Base-by-base conservation (phyloP, 208 protist species). In the Trypanosoma brucei region DNA sequence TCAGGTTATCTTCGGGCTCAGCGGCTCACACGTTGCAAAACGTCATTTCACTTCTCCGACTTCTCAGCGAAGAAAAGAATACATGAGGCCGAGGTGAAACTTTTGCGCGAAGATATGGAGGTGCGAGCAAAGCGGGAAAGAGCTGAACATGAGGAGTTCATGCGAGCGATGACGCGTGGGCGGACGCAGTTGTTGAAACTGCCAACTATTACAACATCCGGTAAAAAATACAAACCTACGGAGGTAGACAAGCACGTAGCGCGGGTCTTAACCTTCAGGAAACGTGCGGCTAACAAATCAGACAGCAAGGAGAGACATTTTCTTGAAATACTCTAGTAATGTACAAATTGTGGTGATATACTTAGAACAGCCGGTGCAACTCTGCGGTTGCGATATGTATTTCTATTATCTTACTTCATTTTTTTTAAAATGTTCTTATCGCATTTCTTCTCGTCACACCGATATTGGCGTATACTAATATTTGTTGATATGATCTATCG, bases 191-290 rank as follows among this genome's bases (percentile, higher is more conserved):
- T 36, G 2, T 34, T 72, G 4, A 60, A 40, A 30, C 35, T 72
- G 14, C 66, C 66, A 57, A 54, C 46, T 42, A n/a, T 72, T 6
- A 65, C 51, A 1, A 7, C 44, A 9, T n/a, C 11, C 46, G 59
- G 58, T 4, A n/a, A 49, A 14, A 40, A 36, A 5, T 65, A 55
- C 36, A 53, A 30, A 30, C 52, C 34, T 36, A 65, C 34, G 14
- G 6, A 30, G n/a, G 59, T 72, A 9, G 59, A 65, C 48, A 40
- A 49, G n/a, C 57, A 60, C 4, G 59, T 72, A 1, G 66, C 66
- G 1, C n/a, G 30, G 9, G 44, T 54, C 2, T 11, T 72, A 3
- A 53, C 52, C 5, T 37, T 72, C 51, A 59, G 58, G 33, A 51
- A 70, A 44, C 48, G 33, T 22, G 38, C 55, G 3, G 48, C 31